Percentiles rank a stretch among this genome's conserved stretches.
phyloP scores from a whole-genome alignment of 352 stramenopile species.

The Detonula confervacea region DNA sequence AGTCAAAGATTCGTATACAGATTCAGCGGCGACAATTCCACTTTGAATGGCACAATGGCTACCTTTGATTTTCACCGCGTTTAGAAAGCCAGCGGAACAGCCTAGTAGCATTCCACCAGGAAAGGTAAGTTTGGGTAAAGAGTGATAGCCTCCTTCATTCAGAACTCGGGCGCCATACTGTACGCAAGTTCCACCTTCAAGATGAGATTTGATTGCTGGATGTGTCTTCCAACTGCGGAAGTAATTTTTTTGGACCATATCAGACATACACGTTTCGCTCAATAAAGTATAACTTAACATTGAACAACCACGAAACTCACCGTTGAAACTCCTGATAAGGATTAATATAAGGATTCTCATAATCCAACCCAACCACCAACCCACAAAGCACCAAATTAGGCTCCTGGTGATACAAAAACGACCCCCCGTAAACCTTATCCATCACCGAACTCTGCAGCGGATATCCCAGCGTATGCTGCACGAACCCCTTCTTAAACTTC shows the following conservation, averaged over 20 bases:
- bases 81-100: conserved; percentile 97
- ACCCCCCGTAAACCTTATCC: conserved; percentile 96
- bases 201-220: conserved; percentile 90
- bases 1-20: conserved; percentile 89
- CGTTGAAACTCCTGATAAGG: conserved; percentile 99
- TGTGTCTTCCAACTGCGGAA: conserved; percentile 98
- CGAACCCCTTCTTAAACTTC: conserved; percentile 92
- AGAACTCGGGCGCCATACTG: conserved; percentile 96
- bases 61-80: conserved; percentile 99
- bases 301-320: too few species aligned
- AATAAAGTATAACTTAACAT: too few species aligned
- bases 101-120: conserved; percentile 94
- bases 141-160: conserved; percentile 96
- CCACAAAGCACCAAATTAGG: conserved; percentile 90
- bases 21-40: conserved; percentile 96
- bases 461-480: conserved; percentile 99
- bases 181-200: conserved; percentile 97
- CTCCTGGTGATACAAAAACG: conserved; percentile 97
- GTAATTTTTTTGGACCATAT: too few species aligned
- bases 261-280: too few species aligned
- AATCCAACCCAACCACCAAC: conserved; percentile 98
- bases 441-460: conserved; percentile 91
- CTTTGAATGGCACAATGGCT: conserved; percentile 99
- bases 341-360: conserved; percentile 99
- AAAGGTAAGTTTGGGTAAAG: conserved; percentile 98